These are phyloP conservation scores for Cordyceps cicadae DNA, from an alignment of 2,329 filamentous ascomycete genomes.

Conservation along the genomic window DNA sequence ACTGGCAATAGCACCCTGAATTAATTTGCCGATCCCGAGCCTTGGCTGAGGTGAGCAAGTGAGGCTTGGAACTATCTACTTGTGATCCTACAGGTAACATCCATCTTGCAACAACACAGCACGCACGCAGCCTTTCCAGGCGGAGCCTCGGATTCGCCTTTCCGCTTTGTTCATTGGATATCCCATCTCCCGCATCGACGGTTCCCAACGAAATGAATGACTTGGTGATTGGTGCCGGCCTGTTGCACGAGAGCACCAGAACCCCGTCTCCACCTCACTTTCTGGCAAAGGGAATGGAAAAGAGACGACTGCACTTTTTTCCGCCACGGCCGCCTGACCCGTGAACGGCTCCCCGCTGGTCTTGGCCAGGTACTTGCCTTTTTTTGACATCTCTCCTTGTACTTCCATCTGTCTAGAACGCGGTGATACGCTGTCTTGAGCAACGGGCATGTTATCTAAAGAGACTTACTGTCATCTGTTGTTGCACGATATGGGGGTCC, in stretches of 20 bases:
- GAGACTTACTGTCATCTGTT: background rate
- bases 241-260: background rate
- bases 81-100: background rate
- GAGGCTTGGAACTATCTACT: background rate
- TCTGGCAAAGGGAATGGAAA: background rate
- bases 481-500: background rate
- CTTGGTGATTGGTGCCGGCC: background rate
- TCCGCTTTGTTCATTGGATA: background rate
- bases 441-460: background rate
- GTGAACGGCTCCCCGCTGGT: background rate
- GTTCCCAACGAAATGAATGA: background rate
- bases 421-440: background rate
- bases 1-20: background rate
- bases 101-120: background rate
- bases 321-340: background rate
- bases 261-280: background rate
- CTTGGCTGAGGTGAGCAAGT: background rate
- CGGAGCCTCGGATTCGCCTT: background rate
- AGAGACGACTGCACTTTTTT: background rate
- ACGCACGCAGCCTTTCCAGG: background rate
- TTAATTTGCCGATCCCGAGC: constrained; percentile 1
- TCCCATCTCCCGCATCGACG: background rate
- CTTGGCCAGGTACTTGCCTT: background rate
- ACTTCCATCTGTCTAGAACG: background rate
- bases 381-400: background rate